Conservation (phyloP, 306 rosid species). For the Cyclanthera cordifolia region DNA sequence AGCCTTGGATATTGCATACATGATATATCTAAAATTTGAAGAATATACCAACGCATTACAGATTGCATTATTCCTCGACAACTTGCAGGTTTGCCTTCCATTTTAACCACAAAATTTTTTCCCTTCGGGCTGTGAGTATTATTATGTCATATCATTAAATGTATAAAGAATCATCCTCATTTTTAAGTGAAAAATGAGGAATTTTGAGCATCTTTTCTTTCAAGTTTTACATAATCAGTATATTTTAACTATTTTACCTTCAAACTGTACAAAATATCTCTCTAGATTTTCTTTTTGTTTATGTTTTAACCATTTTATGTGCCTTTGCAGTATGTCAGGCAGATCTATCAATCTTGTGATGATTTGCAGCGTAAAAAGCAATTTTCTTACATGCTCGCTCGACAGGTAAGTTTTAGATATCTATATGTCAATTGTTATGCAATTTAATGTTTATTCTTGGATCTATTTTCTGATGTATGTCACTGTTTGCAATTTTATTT, state of each 20-base stretch:
- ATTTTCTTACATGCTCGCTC: constrained; percentile 86
- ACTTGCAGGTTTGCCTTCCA: constrained; percentile 48
- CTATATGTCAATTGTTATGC: background rate
- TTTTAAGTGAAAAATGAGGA: background rate
- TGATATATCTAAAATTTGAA: constrained; percentile 63
- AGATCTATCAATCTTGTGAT: constrained; percentile 55
- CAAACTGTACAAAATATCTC: background rate
- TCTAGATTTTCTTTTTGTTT: background rate
- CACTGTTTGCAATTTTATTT: background rate
- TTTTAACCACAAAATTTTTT: background rate
- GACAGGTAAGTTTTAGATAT: constrained; percentile 48
- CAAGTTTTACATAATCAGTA: background rate
- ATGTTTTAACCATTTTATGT: constrained; percentile 24
- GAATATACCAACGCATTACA: constrained; percentile 83
- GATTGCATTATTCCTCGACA: constrained; percentile 76
- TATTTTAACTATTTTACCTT: background rate
- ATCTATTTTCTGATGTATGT: background rate
- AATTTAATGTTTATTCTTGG: background rate
- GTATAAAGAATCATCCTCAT: background rate
- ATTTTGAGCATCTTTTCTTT: background rate
- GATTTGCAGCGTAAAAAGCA: constrained; percentile 66
- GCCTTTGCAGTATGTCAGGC: constrained; percentile 56
- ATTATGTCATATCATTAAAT: background rate
- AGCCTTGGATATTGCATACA: constrained; percentile 78
- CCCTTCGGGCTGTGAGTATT: background rate